Base-by-base conservation (phyloP, 2,329 filamentous ascomycete genomes). In the Cercospora sesami region DNA sequence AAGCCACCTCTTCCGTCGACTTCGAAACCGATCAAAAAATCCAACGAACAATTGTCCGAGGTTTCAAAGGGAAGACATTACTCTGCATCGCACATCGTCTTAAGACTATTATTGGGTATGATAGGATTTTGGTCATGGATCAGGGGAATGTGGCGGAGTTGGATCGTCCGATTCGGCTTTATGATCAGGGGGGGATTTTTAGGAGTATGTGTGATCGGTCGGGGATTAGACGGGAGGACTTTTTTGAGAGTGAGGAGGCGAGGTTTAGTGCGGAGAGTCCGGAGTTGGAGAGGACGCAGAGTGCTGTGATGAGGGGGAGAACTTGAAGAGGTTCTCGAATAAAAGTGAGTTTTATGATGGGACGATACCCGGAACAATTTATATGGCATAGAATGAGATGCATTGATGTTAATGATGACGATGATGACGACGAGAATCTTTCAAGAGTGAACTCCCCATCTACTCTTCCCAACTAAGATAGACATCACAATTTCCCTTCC, bases 1-100 rank as follows among this genome's bases (percentile, higher is more conserved):
- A 99, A 80, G 95, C 95, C 0, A 99, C 95, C 0, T 93, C 90
- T 1, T 91, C 88, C 0, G 94, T 98, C 7, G 94, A 98, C 79
- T 95, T 97, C 84, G 94, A 97, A 77, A 98, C 94, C 3, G 95
- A 99, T 78, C 90, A 93, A 80, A 96, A 95, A 85, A 97, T 98
- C 77, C 94, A 98, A 80, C 83, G 84, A 65, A 96, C 94, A 3
- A 97, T 98, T 80, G 90, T 92, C 0, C 85, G 86, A 1, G 94
- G 90, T 0, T 98, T 98, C 83, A 85, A 86, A 64, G 94, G 93
- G 68, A 92, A 91, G 83, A 97, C 94, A 2, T 81, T 98, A 58
- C 83, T 98, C 23, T 97, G 93, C 80, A 97, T 98, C 78, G 94
- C 94, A 5, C 94, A 98, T 80, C 86, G 94, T 5, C 83, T 98